Conservation (phyloP, 192 early-diverging fungal genomes). For the Tieghemiomyces parasiticus region DNA sequence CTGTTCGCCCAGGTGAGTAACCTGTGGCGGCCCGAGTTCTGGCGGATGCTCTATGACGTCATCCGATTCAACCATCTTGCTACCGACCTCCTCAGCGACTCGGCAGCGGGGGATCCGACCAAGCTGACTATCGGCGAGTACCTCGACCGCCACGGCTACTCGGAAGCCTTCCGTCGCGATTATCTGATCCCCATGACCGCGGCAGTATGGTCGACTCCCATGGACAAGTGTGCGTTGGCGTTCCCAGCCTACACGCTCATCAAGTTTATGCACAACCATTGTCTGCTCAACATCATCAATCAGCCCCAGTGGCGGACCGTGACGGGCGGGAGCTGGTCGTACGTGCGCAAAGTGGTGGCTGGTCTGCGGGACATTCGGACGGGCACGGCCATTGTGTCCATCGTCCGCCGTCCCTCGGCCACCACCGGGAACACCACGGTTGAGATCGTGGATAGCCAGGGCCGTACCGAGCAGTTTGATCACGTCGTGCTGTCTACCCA, state of each 20-base stretch:
- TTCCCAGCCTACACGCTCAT: slow-evolving; percentile 48
- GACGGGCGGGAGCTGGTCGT: slow-evolving; percentile 25
- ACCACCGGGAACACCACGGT: neutral
- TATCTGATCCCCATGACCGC: slow-evolving; percentile 52
- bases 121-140: slow-evolving; percentile 35
- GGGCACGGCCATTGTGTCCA: neutral
- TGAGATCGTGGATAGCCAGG: slow-evolving; percentile 20
- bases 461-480: slow-evolving; percentile 26
- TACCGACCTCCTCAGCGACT: slow-evolving; percentile 25
- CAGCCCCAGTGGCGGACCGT: slow-evolving; percentile 44
- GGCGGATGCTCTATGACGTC: slow-evolving; percentile 36
- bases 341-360: neutral
- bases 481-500: slow-evolving; percentile 44
- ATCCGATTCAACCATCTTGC: slow-evolving; percentile 38
- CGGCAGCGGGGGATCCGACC: slow-evolving; percentile 18
- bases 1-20: slow-evolving; percentile 40
- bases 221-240: slow-evolving; percentile 31
- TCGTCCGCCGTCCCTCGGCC: neutral
- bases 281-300: slow-evolving; percentile 31
- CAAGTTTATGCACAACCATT: slow-evolving; percentile 46
- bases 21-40: slow-evolving; percentile 27
- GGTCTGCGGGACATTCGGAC: neutral
- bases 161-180: slow-evolving; percentile 39
- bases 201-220: slow-evolving; percentile 47
- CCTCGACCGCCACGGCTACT: slow-evolving; percentile 31